Conservation (phyloP, 225 moss, liverwort and hornwort species). For the Sphagnum tenellum region DNA sequence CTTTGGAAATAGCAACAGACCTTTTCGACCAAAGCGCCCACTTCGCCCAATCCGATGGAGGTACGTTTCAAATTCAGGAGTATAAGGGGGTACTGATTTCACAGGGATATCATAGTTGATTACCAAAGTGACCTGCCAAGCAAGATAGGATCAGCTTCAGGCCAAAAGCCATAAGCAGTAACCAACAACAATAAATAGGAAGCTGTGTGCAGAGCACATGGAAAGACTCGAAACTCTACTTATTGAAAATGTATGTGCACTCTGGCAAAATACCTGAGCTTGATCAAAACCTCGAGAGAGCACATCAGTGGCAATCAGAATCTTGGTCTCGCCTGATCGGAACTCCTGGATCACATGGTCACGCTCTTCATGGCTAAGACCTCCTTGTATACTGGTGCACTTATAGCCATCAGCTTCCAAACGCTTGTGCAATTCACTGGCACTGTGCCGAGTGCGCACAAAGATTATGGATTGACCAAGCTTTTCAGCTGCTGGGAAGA, state of each 20-base stretch:
- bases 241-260: not conserved
- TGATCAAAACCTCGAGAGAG: conserved; percentile 95
- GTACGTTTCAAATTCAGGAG: conserved; percentile 78
- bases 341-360: conserved; percentile 87
- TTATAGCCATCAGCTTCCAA: conserved; percentile 74
- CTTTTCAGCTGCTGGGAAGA: conserved; percentile 82
- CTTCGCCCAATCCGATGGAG: conserved; percentile 96
- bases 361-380: conserved; percentile 77
- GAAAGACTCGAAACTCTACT: too few relatives aligned
- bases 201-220: too few relatives aligned
- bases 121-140: conserved; percentile 70
- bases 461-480: conserved; percentile 93
- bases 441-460: conserved; percentile 80
- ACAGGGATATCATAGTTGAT: conserved; percentile 84
- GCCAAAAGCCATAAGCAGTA: too few relatives aligned
- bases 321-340: conserved; percentile 84
- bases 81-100: conserved; percentile 25
- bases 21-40: conserved; percentile 92
- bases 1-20: conserved; percentile 13
- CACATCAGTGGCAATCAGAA: conserved; percentile 84
- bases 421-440: conserved; percentile 72
- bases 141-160: too few relatives aligned
- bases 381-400: conserved; percentile 95
- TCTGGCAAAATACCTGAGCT: conserved; percentile 56
- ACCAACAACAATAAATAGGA: too few relatives aligned